Base-by-base conservation (phyloP, 2,329 filamentous ascomycete genomes). In the Penicillium sp. region DNA sequence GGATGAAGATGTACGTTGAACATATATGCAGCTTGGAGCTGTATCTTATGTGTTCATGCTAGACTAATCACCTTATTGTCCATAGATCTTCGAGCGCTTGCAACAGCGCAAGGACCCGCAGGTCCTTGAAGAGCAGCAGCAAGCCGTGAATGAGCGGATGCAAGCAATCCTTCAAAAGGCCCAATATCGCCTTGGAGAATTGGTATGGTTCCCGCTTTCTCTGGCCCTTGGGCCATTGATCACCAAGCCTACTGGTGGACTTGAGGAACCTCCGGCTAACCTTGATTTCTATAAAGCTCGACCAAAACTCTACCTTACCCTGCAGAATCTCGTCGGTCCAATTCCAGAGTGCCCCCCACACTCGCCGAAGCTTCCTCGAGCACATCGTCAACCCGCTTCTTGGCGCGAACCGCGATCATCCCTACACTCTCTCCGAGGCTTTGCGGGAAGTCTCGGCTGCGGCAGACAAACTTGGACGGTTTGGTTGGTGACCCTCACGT, bases 281-380 rank as follows among this genome's bases (percentile, higher is more conserved):
- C 53, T 19, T 54, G 21, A 51, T 59, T 61, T 43, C 53, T 53
- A 66, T 59, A 62, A 21, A 92, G 89, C 84, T 96, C 69, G 84
- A 87, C 64, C 85, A 90, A 76, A 96, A 98, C 74, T 88, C 89
- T 64, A 91, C 91, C 44, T 85, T 95, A 57, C 93, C 95, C 42
- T 91, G 95, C 67, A 91, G 92, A 14, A 88, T 99, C 72, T 91
- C 91, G 67, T 90, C 91, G 45, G 85, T 99, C 71, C 87, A 90
- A 67, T 82, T 99, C 59, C 85, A 96, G 60, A 90, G 92, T 71
- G 92, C 91, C 45, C 83, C 84, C 59, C 88, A 95, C 71, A 96
- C 93, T n/a, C 86, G 95, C 62, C 85, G 85, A 67, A 82, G 84
- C 62, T 97, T 99, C 75, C 86, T 99, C 54, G 85, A 96, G 72